phyloP scores from a whole-genome alignment of 805 yeast species.

The Barnettozyma sucrosica region DNA sequence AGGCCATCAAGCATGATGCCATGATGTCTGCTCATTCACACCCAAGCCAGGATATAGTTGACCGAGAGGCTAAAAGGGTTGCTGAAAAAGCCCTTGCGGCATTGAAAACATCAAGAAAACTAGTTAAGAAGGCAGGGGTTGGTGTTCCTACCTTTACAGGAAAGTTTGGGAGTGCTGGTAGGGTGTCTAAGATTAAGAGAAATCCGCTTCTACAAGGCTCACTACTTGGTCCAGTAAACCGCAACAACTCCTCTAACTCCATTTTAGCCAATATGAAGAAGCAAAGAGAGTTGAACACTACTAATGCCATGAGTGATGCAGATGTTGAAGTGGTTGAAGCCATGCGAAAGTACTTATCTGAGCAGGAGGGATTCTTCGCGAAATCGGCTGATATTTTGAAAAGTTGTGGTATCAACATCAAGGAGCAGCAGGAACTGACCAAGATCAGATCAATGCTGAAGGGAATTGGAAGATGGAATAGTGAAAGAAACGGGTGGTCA shows the following conservation, averaged over 20 bases:
- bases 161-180: constrained; percentile 79
- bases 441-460: constrained; percentile 63
- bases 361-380: constrained; percentile 35
- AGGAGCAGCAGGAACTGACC: constrained; percentile 49
- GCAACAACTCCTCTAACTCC: constrained; percentile 37
- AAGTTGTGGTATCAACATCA: constrained; percentile 33
- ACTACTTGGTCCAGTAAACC: not conserved
- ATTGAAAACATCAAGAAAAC: constrained; percentile 47
- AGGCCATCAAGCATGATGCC: constrained; percentile 74
- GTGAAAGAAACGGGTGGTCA: constrained; percentile 54
- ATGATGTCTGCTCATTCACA: constrained; percentile 47
- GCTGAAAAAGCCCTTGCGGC: constrained; percentile 50
- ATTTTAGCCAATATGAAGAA: constrained; percentile 44
- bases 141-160: constrained; percentile 98
- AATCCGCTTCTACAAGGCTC: not conserved
- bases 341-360: constrained; percentile 35
- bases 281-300: constrained; percentile 25
- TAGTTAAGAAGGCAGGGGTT: constrained; percentile 38
- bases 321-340: constrained; percentile 27
- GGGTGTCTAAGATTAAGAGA: constrained; percentile 27
- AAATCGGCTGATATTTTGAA: constrained; percentile 44
- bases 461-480: constrained; percentile 64
- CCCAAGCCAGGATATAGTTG: constrained; percentile 34
- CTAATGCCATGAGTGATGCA: constrained; percentile 4
- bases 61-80: constrained; percentile 55